Base-by-base conservation (phyloP, 1,284 basidiomycete species). In the Meripilus lineatus region DNA sequence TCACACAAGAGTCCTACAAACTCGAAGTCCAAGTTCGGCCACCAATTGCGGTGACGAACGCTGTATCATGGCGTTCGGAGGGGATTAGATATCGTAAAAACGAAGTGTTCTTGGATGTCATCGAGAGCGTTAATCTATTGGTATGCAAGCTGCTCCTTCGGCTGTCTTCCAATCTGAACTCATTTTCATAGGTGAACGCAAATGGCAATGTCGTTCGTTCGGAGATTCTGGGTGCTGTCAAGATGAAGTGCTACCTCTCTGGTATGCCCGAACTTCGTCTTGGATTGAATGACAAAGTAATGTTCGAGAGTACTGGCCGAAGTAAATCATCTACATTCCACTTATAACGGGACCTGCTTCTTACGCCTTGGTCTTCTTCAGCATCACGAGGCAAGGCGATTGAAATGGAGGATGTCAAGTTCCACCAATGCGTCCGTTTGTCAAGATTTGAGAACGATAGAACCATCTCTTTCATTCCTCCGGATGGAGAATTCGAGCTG, bases 321-420 rank as follows among this genome's bases (percentile, higher is more conserved):
- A 91, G 91, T 93, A 60, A 60, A 89, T 73, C 10, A 11, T n/a
- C n/a, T n/a, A n/a, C n/a, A n/a, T 32, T 37, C 47, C 28, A 15
- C 21, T 35, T 20, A 4, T 26, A 22, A 22, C 39, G n/a, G 13
- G 17, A 37, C 11, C n/a, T 41, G 11, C 33, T 15, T 44, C 15
- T 38, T 30, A 25, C 28, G 8, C 10, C 8, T 30, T 43, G 4
- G 32, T 18, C 0, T 32, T 23, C 24, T 39, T 20, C 59, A 92
- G 92, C 93, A 22, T 87, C 95, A 2, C 81, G 95, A 17, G 96
- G 96, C 5, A 99, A 99, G 67, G 86, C 94, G 3, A 96, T 99
- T 59, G 96, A 99, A 69, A 97, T 99, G 91, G 96, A 99, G 66
- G 96, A 99, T 61, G 93, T 98, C 69, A 98, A 97, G 65, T 99